Evolutionary conservation across 805 yeast species (phyloP).

Genomic region (Starmera caribaea): DNA sequence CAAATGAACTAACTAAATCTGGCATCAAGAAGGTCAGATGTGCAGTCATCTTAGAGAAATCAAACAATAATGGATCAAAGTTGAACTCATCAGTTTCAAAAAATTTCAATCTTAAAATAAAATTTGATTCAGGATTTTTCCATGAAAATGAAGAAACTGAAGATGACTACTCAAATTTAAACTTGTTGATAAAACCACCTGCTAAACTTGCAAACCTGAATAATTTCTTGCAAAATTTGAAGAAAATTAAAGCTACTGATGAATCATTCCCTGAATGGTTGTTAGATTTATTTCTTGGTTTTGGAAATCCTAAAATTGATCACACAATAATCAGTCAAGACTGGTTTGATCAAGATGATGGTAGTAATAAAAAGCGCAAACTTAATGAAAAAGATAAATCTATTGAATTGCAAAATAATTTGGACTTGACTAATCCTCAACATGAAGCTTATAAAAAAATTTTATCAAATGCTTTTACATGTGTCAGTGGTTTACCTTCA

Average conservation of each 20-base stretch:
- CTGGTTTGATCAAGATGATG: too few species aligned
- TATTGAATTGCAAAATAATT: neutral
- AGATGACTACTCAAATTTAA: slow-evolving; percentile 1
- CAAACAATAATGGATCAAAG: neutral
- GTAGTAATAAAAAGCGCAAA: too few species aligned
- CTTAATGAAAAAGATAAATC: too few species aligned
- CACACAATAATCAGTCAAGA: too few species aligned
- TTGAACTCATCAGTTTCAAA: neutral
- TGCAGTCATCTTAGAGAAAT: slow-evolving; percentile 1
- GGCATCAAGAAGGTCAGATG: slow-evolving; percentile 4
- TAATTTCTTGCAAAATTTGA: neutral
- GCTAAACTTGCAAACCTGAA: neutral
- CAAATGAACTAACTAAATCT: slow-evolving; percentile 4
- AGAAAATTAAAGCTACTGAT: slow-evolving; percentile 3
- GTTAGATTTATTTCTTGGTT: slow-evolving; percentile 21
- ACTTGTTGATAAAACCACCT: slow-evolving; percentile 1
- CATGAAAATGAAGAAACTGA: neutral
- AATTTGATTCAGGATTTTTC: slow-evolving; percentile 3
- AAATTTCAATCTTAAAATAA: slow-evolving; percentile 18
- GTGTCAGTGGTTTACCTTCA: slow-evolving; percentile 45
- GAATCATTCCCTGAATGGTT: slow-evolving; percentile 26
- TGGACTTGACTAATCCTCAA: neutral
- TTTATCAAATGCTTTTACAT: slow-evolving; percentile 25
- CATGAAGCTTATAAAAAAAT: neutral
- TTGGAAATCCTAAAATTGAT: slow-evolving; percentile 12